Base-by-base conservation (phyloP, 495 filamentous ascomycete genomes). In the Penicillium mononematosum region DNA sequence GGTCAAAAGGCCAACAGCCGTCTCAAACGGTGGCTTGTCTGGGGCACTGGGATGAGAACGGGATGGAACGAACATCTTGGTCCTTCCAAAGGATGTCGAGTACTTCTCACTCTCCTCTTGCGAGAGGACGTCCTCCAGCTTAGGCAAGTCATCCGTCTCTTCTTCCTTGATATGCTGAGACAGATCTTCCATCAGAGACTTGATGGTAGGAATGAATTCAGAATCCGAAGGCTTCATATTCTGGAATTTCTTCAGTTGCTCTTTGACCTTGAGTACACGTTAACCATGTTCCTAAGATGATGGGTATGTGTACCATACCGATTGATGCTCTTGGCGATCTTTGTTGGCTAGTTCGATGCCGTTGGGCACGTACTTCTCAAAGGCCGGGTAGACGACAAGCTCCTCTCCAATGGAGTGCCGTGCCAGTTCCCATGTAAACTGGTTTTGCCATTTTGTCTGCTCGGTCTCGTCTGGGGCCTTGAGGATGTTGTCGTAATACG, bases 391-490 rank as follows among this genome's bases (percentile, higher is more conserved):
- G 29, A 88, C 71, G 32, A 86, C 77, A 2, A 89, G 67, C 69
- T 89, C 87, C 62, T 89, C 83, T 50, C 72, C 80, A 54, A 86
- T 70, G 0, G 77, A 73, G 63, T 88, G 81, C 9, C 85, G 79
- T 10, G 87, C 81, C 4, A 90, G 71, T 64, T 85, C 82, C 87
- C 86, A 89, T 19, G 81, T 80, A 53, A 88, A 83, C 53, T 82
- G 79, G 51, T 89, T 88, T 58, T 83, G 79, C 71, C 77, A 88
- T 19, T 77, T 70, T 7, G 63, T 70, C 61, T 78, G 78, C 8
- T 78, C 72, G 48, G 84, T 80, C 14, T 63, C 60, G 50, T 84
- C 75, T 3, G 58, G 69, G 5, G 80, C 64, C 31, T 29, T 29
- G 27, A 82, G 58, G 56, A 88, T 83, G 25, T 82, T 79, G 46